Evolutionary conservation across 75 land plant species (phyloP), one percentile per base, ranked within the genome.

Genomic region (Chamaecyparis obtusa): DNA sequence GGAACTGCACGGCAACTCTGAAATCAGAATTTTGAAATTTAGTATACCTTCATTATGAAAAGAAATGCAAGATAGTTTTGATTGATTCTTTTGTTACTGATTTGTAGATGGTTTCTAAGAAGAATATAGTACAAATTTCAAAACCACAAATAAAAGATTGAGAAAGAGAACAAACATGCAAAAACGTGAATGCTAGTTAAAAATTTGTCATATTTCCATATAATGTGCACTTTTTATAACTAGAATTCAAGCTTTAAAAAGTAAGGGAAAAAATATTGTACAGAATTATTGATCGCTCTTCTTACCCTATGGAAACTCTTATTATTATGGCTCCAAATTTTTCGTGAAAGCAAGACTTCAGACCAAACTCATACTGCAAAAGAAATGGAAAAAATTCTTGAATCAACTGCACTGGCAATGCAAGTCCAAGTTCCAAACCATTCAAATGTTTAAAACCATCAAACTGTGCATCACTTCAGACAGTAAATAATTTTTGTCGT

Each of bases 1-100:
- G 48, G 33, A 91, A 49, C 76, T 89, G 96, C 39, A 92, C 93
- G 54, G 48, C 78, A 16, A 93, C 79, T 91, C 97, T 95, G 95
- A 72, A 85, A 32, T 19, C 81, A 49, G 21, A 9, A 27, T 37
- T 74, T 36, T n/a, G 36, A 39, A 83, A 39, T n/a, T 81, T 46
- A 81, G n/a, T 19, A 41, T 27, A 78, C 10, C 14, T 21, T n/a
- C n/a, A 80, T 80, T 44, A 39, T 41, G 30, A 80, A 44, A 37
- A 80, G 14, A 80, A 27, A 80, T 41, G 48, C 15, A 44, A 80
- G 83, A 80, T 21, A 27, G 27, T 9, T 46, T 46, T 44, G 30
- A 44, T 81, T 13, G 48, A 44, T 11, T 24, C 32, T 81, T 46
- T 44, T 44, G 83, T 81, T 46, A 81, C n/a, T 39, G 10, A 9